A percentile compares a stretch with the other conserved stretches of the same genome.
phyloP scores from a whole-genome alignment of 352 stramenopile genomes.

The Globisporangium solare region DNA sequence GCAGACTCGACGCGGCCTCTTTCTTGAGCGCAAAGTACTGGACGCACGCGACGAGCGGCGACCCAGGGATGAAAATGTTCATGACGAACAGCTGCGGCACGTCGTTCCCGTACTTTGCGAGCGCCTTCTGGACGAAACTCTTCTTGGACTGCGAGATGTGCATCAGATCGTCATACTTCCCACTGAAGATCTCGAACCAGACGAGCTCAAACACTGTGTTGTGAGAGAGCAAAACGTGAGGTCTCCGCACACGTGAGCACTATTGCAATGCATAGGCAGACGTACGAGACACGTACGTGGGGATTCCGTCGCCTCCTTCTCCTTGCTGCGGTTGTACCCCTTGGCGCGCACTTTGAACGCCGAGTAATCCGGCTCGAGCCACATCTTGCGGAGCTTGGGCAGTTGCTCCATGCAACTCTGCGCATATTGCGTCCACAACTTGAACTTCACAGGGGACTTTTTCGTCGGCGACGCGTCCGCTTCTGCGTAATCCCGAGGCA shows the following conservation, averaged over 20 bases:
- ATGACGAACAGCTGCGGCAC: conserved; percentile 72
- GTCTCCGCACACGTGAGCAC: background rate
- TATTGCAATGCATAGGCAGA: background rate
- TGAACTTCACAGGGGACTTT: conserved; percentile 28
- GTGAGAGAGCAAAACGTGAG: background rate
- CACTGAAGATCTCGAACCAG: conserved; percentile 80
- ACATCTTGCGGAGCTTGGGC: conserved; percentile 57
- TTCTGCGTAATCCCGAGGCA: background rate
- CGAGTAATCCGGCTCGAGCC: conserved; percentile 54
- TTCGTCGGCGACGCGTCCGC: conserved; percentile 11
- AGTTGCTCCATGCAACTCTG: conserved; percentile 39
- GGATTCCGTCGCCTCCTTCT: conserved; percentile 55
- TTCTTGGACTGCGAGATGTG: conserved; percentile 64
- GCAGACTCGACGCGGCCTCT: conserved; percentile 11
- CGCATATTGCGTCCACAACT: conserved; percentile 44
- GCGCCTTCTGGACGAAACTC: conserved; percentile 58
- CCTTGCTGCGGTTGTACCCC: conserved; percentile 58
- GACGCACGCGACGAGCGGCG: conserved; percentile 57
- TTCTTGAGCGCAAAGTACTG: conserved; percentile 71
- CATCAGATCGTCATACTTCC: conserved; percentile 58
- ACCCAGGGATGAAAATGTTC: conserved; percentile 66
- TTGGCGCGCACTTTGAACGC: conserved; percentile 72
- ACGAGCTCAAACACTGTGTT: conserved; percentile 71
- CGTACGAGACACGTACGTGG: conserved; percentile 36
- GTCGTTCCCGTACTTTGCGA: conserved; percentile 59